Conservation (phyloP, 73 alveolate genomes). For the Vitrella brassicaformis region DNA sequence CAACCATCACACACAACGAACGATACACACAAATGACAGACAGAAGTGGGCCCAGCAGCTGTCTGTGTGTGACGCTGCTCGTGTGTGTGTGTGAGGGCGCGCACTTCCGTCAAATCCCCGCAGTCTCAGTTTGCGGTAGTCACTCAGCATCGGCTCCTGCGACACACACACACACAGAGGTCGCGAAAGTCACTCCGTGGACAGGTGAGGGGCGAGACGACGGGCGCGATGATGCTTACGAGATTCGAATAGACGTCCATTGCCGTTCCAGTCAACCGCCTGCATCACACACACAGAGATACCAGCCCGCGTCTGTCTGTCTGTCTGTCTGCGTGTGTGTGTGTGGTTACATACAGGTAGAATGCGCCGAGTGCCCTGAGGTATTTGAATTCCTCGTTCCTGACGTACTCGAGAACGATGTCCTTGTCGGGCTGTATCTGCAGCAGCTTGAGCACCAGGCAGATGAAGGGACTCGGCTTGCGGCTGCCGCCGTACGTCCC, state of each 20-base stretch:
- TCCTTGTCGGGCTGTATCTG: slow-evolving; percentile 75
- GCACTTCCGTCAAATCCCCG: slow-evolving; percentile 52
- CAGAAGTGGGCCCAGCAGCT: not conserved
- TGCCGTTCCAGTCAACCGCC: not conserved
- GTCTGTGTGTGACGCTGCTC: not conserved
- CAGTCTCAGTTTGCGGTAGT: slow-evolving; percentile 63
- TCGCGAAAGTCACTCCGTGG: not conserved
- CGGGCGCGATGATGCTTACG: not conserved
- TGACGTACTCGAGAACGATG: slow-evolving; percentile 63
- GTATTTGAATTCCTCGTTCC: slow-evolving; percentile 67
- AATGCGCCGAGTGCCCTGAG: slow-evolving; percentile 73
- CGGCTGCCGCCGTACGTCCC: slow-evolving; percentile 75
- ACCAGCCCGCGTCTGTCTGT: not conserved
- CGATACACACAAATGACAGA: not conserved
- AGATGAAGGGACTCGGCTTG: slow-evolving; percentile 66
- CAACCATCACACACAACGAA: not conserved
- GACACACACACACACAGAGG: slow-evolving; percentile 18
- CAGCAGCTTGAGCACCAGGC: slow-evolving; percentile 71
- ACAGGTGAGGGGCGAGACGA: not conserved
- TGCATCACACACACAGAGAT: not conserved
- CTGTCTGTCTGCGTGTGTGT: not conserved
- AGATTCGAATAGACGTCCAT: not conserved
- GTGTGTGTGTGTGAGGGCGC: too few relatives aligned
- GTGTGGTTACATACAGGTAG: slow-evolving; percentile 22
- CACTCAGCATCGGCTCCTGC: slow-evolving; percentile 71